Evolutionary conservation across 2,329 filamentous ascomycete genomes (phyloP), one percentile per base, ranked within the genome.

Genomic region (Cytospora chrysosperma): DNA sequence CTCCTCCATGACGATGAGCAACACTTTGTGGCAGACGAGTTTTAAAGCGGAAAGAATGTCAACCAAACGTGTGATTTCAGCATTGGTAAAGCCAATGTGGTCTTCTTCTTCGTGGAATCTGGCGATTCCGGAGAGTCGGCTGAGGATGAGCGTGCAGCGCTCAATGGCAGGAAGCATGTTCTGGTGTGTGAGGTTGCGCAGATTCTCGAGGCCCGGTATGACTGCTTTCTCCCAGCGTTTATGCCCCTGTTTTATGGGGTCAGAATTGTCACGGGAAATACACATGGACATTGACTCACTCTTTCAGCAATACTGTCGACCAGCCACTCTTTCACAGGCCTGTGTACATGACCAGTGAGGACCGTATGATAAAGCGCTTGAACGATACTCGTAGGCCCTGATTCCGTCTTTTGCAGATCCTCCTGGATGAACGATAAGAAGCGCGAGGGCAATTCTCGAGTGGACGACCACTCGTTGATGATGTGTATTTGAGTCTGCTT

Each of bases 151-250:
- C 54, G 85, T 85, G 68, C 90, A 90, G 59, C 94, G 87, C 69
- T 98, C 93, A 2, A 98, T 80, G 0, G 92, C 92, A 0, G 95
- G 95, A 2, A 98, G 82, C 58, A 97, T 87, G 73, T 96, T 93
- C 72, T 97, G 89, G 71, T 97, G 93, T 0, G 93, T 81, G 15
- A 98, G 81, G 59, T 86, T 85, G 56, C 92, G 86, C 12, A 98
- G 82, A 60, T 87, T 89, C 65, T 91, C 88, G 24, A 97, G 88
- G 1, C 93, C 92, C 4, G 87, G 86, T 1, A 85, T 83, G 2
- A 96, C 90, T 7, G 91, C 89, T 71, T 94, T 96, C 67, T 98
- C 93, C 95, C 95, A 99, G 56, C 95, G 84, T 76, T 97, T 97
- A 70, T 96, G 91, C 0, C 93, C 93, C 89, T 95, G 27, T 9